phyloP scores from a whole-genome alignment of 1,284 basidiomycete species.

The Moesziomyces aphidis region DNA sequence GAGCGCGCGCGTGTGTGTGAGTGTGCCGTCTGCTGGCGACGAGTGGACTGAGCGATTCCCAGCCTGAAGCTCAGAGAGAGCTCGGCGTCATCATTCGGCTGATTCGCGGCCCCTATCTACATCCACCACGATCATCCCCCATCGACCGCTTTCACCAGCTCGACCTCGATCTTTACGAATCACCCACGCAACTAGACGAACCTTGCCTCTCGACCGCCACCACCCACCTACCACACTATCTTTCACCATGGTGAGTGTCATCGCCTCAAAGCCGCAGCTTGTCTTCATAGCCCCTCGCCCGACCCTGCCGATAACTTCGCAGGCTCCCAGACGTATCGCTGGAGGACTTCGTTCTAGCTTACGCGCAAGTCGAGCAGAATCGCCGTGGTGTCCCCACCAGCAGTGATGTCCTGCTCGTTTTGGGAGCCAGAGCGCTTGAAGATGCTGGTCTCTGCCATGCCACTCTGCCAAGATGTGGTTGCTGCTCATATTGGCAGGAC shows the following conservation, averaged over 20 bases:
- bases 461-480: no score
- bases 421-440: no score
- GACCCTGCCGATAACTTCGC: not conserved
- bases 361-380: no score
- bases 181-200: not conserved
- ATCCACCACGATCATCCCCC: constrained; percentile 21
- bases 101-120: not conserved
- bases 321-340: not conserved
- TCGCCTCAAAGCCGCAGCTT: not conserved
- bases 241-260: constrained; percentile 41
- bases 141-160: not conserved
- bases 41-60: not conserved
- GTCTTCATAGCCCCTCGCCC: not conserved
- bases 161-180: not conserved
- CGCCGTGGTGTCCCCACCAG: no score
- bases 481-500: no score
- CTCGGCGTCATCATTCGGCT: no score
- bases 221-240: constrained; percentile 1
- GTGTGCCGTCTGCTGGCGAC: no score
- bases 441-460: no score
- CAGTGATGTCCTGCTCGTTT: no score
- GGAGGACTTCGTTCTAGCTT: no score
- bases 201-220: constrained; percentile 15
- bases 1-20: no score
- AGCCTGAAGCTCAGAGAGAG: not conserved